These are phyloP conservation scores for Fagopyrum homotropicum DNA, from an alignment of 148 eudicot genomes.

Conservation along the genomic window DNA sequence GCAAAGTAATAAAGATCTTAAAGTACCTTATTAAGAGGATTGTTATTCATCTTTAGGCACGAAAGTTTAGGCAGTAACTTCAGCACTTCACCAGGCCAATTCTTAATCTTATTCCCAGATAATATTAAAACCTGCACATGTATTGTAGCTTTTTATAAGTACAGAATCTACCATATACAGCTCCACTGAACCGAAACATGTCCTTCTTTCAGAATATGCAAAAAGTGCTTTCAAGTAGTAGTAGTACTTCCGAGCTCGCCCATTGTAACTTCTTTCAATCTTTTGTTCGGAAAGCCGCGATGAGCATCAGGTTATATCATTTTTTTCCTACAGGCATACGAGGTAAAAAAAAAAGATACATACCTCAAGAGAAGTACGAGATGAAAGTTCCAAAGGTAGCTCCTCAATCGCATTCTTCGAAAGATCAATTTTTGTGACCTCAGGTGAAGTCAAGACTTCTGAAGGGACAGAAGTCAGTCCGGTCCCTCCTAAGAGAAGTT, in stretches of 20 bases:
- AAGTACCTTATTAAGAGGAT: conserved; percentile 70
- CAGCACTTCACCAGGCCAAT: conserved; percentile 74
- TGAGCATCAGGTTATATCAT: too few relatives aligned
- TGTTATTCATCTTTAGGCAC: conserved; percentile 80
- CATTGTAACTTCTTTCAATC: too few relatives aligned
- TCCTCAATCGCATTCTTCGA: conserved; percentile 74
- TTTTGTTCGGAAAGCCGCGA: too few relatives aligned
- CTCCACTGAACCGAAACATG: too few relatives aligned
- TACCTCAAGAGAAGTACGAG: conserved; percentile 84
- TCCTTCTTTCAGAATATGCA: too few relatives aligned
- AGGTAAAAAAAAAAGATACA: background rate
- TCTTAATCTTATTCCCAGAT: conserved; percentile 89
- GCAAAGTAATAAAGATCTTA: background rate
- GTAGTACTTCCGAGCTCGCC: too few relatives aligned
- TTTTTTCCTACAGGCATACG: background rate
- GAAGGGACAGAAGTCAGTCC: conserved; percentile 61
- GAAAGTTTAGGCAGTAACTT: conserved; percentile 62
- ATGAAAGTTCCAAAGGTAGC: conserved; percentile 64
- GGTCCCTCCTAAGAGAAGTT: conserved; percentile 67
- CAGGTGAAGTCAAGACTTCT: conserved; percentile 64
- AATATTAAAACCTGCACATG: conserved; percentile 69
- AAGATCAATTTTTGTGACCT: conserved; percentile 71
- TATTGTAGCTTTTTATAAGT: background rate
- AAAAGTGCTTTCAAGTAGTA: too few relatives aligned
- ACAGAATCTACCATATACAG: background rate